Evolutionary conservation across 225 moss, liverwort and hornwort genomes (phyloP).

Genomic region (Climacium dendroides): DNA sequence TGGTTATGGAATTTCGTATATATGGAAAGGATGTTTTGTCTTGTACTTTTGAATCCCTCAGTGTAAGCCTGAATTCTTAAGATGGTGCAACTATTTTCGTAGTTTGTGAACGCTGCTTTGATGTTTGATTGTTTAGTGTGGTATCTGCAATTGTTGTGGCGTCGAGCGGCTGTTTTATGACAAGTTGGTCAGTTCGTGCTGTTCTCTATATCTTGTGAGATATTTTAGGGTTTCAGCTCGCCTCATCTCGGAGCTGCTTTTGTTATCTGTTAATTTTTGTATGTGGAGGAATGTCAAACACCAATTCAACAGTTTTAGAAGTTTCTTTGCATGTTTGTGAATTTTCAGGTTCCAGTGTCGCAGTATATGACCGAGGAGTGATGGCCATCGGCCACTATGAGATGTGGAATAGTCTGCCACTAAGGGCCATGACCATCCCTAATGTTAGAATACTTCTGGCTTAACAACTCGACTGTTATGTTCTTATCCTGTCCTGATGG

Average conservation of each 20-base stretch:
- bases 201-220: neutral
- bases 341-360: conserved; percentile 15
- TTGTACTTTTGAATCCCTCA: neutral
- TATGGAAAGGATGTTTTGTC: neutral
- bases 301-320: neutral
- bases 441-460: neutral
- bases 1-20: neutral
- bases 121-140: neutral
- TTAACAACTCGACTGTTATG: neutral
- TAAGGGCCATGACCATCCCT: neutral
- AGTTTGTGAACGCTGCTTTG: neutral
- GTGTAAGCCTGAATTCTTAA: neutral
- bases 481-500: neutral
- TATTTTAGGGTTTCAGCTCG: conserved; percentile 20
- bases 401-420: neutral
- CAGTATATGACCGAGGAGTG: neutral
- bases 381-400: neutral
- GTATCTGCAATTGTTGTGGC: neutral
- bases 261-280: neutral
- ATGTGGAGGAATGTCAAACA: neutral
- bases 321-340: neutral
- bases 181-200: neutral
- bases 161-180: neutral
- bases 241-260: neutral
- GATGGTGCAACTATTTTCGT: neutral